Evolutionary conservation across 306 rosid species (phyloP), one percentile per base, ranked within the genome.

Genomic region (Ochetophila trinervis): DNA sequence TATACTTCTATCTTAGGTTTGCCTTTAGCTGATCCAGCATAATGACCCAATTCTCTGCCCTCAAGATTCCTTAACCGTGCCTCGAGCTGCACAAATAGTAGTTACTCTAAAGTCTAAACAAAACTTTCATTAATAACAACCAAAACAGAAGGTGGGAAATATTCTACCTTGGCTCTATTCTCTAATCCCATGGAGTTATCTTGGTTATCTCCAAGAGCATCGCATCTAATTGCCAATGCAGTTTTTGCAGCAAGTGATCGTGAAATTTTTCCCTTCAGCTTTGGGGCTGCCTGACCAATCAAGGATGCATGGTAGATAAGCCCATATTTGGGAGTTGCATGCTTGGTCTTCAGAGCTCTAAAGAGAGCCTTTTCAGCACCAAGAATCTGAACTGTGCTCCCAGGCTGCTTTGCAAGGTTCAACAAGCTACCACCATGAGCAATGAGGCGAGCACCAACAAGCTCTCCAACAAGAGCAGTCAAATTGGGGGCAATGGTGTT

Each of bases 341-440:
- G 97, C 82, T 93, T 93, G 13, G 99, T 90, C 76, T 93, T 90
- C 72, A 93, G 64, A 1, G 99, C 97, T 58, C 99, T 84, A 32
- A 89, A 93, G 37, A 93, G 95, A 62, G 98, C 95, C 84, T 92
- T 93, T 72, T 89, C 98, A 54, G 97, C 95, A 73, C 97, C 95
- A 54, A 93, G 94, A 77, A 93, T 93, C 81, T 89, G 98, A 20
- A 89, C 89, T 0, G 97, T 93, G 70, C 97, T 93, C 34, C 95
- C 95, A 36, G 98, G 98, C 84, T 93, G 97, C 86, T 93, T 93
- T 7, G 98, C 91, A 70, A 93, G 97, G 77, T 93, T 93, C 53
- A 89, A 3, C 75, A 34, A 80, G 78, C 99, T 90, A 60, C 97
- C 96, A 0, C 97, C 99, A 61, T 87, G 97, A 32, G 99, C 91